Conservation (phyloP, 331 rosid genomes). For the Pyrus hybrid region DNA sequence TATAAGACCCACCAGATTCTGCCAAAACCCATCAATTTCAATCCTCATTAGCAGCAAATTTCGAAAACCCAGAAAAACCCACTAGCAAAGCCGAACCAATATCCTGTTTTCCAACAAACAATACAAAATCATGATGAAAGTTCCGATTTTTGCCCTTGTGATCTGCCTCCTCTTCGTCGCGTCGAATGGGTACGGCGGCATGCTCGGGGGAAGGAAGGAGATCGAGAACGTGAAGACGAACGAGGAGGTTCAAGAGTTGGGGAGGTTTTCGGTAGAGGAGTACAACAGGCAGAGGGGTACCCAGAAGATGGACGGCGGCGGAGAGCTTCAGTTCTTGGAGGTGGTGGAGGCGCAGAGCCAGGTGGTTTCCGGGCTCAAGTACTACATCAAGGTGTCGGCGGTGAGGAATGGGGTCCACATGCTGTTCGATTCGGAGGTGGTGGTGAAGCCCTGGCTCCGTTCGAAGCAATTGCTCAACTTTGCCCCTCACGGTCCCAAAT, state of each 20-base stretch:
- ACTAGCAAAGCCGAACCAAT: too few relatives aligned
- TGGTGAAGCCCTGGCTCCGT: conserved; percentile 60
- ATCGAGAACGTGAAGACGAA: conserved; percentile 46
- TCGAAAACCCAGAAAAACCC: not conserved
- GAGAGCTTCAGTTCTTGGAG: conserved; percentile 32
- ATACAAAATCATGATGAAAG: not conserved
- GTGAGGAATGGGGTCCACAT: conserved; percentile 17
- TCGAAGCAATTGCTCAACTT: conserved; percentile 47
- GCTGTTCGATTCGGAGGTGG: conserved; percentile 44
- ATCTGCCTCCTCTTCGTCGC: not conserved
- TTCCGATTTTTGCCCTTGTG: not conserved
- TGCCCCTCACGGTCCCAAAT: conserved; percentile 20
- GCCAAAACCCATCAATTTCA: not conserved
- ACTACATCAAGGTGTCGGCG: conserved; percentile 45
- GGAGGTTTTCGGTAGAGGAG: conserved; percentile 68
- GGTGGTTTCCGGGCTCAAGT: conserved; percentile 67
- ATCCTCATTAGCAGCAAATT: not conserved
- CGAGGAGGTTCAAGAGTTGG: conserved; percentile 57
- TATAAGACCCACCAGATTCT: not conserved
- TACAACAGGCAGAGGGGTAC: conserved; percentile 24
- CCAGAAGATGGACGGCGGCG: not conserved
- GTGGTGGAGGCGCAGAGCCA: conserved; percentile 74
- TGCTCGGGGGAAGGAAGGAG: conserved; percentile 41
- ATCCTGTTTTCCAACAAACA: not conserved
- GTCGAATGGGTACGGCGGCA: conserved; percentile 22